Percentiles rank a stretch among this genome's conserved stretches.
Evolutionary conservation across 345 rosid genomes (phyloP).

Genomic region (Gossypioides kirkii): DNA sequence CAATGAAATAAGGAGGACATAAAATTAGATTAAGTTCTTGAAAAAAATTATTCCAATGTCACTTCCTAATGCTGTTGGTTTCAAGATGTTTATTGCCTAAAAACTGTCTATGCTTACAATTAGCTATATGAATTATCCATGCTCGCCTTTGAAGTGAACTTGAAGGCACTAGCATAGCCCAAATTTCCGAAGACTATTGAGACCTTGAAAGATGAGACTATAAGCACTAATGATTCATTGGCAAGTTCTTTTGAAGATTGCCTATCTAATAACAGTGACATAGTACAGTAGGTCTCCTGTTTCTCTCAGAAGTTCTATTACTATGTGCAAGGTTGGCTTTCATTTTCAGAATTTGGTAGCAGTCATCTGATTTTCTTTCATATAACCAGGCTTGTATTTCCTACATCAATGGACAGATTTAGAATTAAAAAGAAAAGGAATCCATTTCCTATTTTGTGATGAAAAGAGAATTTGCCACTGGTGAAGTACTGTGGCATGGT

Average conservation of each 20-base stretch:
- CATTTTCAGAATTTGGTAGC: background rate
- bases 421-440: background rate
- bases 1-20: background rate
- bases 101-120: background rate
- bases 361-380: conserved; percentile 2
- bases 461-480: background rate
- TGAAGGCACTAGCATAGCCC: background rate
- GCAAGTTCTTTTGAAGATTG: background rate
- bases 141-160: background rate
- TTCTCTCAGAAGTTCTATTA: background rate
- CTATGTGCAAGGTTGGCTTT: background rate
- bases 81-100: background rate
- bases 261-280: background rate
- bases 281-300: background rate
- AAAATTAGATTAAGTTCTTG: background rate
- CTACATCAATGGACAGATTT: background rate
- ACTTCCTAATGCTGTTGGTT: background rate
- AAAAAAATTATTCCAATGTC: background rate
- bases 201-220: background rate
- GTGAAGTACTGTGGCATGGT: background rate
- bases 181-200: background rate
- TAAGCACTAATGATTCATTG: background rate
- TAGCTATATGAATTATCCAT: background rate
- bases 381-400: background rate
- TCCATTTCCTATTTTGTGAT: background rate